These are phyloP conservation scores for Solanum chiquidenum DNA, from an alignment of 257 asterid species.

Conservation along the genomic window DNA sequence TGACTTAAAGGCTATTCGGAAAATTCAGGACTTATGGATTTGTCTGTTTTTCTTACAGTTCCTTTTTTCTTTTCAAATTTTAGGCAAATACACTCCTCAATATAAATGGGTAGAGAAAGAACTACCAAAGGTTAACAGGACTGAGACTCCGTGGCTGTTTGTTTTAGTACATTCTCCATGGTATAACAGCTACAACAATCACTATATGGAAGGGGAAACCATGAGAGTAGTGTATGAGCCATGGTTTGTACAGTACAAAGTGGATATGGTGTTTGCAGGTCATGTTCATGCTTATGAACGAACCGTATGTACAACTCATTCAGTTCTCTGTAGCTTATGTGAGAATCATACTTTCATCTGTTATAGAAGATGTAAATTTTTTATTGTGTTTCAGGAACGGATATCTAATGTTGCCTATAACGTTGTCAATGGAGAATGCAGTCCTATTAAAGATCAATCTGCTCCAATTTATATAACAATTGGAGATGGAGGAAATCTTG, in stretches of 20 bases:
- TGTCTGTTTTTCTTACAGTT: background rate
- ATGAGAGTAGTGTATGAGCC: conserved; percentile 65
- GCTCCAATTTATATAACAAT: conserved; percentile 61
- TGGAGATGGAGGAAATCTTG: conserved; percentile 63
- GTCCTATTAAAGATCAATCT: conserved; percentile 31
- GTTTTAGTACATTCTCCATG: conserved; percentile 82
- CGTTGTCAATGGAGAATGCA: conserved; percentile 43
- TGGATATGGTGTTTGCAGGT: conserved; percentile 82
- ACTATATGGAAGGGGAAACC: conserved; percentile 88
- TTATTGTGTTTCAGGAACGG: conserved; percentile 29
- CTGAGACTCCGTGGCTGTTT: conserved; percentile 85
- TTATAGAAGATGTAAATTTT: background rate
- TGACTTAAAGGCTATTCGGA: background rate
- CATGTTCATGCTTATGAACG: conserved; percentile 96
- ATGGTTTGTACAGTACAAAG: conserved; percentile 70
- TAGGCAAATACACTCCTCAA: conserved; percentile 85
- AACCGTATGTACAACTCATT: conserved; percentile 11
- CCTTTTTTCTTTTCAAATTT: background rate
- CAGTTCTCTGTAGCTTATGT: background rate
- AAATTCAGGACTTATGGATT: background rate
- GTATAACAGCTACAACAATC: conserved; percentile 85
- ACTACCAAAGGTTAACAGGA: conserved; percentile 65
- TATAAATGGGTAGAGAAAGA: conserved; percentile 57
- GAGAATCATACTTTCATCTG: background rate
- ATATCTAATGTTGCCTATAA: conserved; percentile 55